Conservation (phyloP, 2,329 filamentous ascomycete genomes). For the Pochonia chlamydosporia region DNA sequence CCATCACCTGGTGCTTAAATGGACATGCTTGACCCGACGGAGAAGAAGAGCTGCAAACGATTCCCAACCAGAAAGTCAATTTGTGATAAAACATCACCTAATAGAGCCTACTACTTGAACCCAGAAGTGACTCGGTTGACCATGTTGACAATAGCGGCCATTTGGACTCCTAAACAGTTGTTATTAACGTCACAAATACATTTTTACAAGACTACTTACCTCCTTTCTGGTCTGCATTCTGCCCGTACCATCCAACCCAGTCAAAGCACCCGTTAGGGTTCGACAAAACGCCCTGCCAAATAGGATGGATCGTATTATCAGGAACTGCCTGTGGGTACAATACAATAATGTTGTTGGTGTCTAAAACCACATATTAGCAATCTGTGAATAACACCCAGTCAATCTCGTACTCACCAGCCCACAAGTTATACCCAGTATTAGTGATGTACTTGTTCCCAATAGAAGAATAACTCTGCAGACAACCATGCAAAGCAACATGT, state of each 20-base stretch:
- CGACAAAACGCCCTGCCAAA: slow-evolving; percentile 4
- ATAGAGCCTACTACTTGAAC: too few relatives aligned
- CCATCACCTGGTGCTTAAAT: too few relatives aligned
- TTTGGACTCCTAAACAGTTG: too few relatives aligned
- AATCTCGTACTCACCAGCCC: slow-evolving; percentile 5
- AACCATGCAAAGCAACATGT: slow-evolving; percentile 9
- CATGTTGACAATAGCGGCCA: too few relatives aligned
- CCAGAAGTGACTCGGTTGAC: too few relatives aligned
- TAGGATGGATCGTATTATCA: neutral
- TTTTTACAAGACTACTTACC: too few relatives aligned
- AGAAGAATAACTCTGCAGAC: slow-evolving; percentile 1
- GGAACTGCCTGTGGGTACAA: slow-evolving; percentile 5
- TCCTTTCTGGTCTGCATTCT: slow-evolving; percentile 9
- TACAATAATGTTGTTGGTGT: slow-evolving; percentile 4
- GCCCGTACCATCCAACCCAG: slow-evolving; percentile 10
- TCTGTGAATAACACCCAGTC: neutral
- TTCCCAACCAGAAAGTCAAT: too few relatives aligned
- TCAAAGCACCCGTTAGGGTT: slow-evolving; percentile 10
- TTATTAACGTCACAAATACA: too few relatives aligned
- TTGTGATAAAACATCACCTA: too few relatives aligned
- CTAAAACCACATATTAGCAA: neutral
- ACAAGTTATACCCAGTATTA: slow-evolving; percentile 8
- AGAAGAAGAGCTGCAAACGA: too few relatives aligned
- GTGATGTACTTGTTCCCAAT: slow-evolving; percentile 5
- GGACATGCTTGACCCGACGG: too few relatives aligned